Base-by-base conservation (phyloP, 805 yeast species). In the Starmerella geochares region DNA sequence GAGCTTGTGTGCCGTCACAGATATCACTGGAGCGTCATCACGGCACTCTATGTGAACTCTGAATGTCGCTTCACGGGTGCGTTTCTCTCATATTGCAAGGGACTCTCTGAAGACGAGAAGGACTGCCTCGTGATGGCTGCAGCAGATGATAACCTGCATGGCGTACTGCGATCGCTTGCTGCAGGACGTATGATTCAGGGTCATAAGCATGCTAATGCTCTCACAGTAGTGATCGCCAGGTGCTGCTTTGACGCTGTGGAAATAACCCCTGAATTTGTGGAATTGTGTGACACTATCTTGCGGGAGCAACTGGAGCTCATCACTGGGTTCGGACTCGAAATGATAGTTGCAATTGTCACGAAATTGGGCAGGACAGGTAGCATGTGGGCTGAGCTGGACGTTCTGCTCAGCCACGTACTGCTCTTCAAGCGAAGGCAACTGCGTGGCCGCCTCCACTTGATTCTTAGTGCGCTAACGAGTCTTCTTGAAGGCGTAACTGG, bases 361-460 rank as follows among this genome's bases (percentile, higher is more conserved):
- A 60, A 10, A 28, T 2, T 27, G n/a, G 46, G 32, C 21, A 19
- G 6, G 6, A 13, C 46, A 2, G 24, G 23, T 16, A 6, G 3
- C 17, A 6, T 17, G 16, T 52, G 53, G 50, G 41, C 23, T 13
- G 24, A 10, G 21, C 11, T 29, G 3, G 43, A 21, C 9, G 75
- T 74, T 48, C 66, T 78, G 0, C 57, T 83, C 23, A 80, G 95
- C 0, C 72, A 74, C 32, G 65, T 84, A 2, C 62, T 88, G 8
- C 66, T 86, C 24, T 73, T 73, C 60, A 92, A 86, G 58, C 74
- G 96, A 47, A 76, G 70, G 60, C 75, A 86, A 59, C 67, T 88
- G 17, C 71, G 81, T 0, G 78, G 80, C 32, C 77, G 96, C 61
- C 80, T 84, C 59, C 94, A 86, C 62, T 60, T 87, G 40, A 56